Evolutionary conservation across 805 yeast genomes (phyloP), one percentile per base, ranked within the genome.

Genomic region (Blastobotrys chiropterorum): DNA sequence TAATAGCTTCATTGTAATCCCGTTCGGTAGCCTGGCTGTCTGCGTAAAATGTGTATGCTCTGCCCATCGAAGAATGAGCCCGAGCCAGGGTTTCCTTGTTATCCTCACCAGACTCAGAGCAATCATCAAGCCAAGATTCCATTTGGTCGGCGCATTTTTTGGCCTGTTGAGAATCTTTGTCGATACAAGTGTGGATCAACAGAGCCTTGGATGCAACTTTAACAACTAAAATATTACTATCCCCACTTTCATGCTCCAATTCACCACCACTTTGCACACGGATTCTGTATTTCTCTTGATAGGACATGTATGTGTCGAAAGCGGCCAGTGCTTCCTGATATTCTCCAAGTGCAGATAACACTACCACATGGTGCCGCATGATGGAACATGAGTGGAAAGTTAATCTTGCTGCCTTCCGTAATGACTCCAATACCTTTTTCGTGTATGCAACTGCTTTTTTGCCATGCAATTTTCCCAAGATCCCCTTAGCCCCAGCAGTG

Each of bases 371-470:
- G 43, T 62, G 55, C 4, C 72, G 62, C 64, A 67, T 59, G 19
- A 68, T 56, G n/a, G 51, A 50, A 3, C 63, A 58, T 3, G 72
- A 69, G 53, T 69, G 67, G 54, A 67, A 68, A 2, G 72, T 64
- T 38, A 58, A 45, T 30, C 52, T 50, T 21, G 58, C 54, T 8
- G 62, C 61, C 17, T 54, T 45, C 39, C 51, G 42, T 20, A 64
- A 52, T 0, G 53, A 40, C 8, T 50, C 53, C 6, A 57, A 48
- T 1, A 63, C 52, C 19, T 47, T 47, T 31, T 49, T 40, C 2
- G 66, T 54, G 39, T 51, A 48, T 15, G 30, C 50, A 11, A 54
- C 47, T 26, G 34, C 34, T 4, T 53, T 52, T 14, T 19, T 48
- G 3, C 30, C 49, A 7, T 53, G 53, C 6, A 41, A 38, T 8